Percentiles rank a stretch among this genome's conserved stretches.
phyloP scores from a whole-genome alignment of 1,139 yeast genomes.

The Protomyces arabidopsidicola region DNA sequence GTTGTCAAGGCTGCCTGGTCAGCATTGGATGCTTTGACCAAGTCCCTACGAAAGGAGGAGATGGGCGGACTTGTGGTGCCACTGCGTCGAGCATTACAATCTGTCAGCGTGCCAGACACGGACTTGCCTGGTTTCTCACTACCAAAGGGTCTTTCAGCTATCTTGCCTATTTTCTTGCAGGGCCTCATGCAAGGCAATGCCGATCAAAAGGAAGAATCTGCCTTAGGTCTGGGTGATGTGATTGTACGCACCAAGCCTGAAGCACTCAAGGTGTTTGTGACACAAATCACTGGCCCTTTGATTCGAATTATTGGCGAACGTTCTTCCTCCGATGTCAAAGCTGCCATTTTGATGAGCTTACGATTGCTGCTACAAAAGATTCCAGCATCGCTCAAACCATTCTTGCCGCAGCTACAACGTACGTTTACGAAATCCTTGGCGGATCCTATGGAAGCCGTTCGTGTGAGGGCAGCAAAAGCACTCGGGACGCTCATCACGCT shows the following conservation, averaged over 20 bases:
- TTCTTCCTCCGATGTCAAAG: slow-evolving; percentile 81
- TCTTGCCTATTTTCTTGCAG: slow-evolving; percentile 86
- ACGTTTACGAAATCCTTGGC: slow-evolving; percentile 89
- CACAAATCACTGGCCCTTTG: slow-evolving; percentile 92
- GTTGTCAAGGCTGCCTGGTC: slow-evolving; percentile 68
- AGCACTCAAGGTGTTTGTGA: slow-evolving; percentile 78
- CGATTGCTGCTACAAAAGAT: slow-evolving; percentile 72
- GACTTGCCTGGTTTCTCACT: slow-evolving; percentile 71
- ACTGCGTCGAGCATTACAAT: slow-evolving; percentile 63
- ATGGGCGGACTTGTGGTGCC: slow-evolving; percentile 75
- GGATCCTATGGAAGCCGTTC: slow-evolving; percentile 67
- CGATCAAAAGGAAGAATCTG: slow-evolving; percentile 79
- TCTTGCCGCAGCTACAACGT: slow-evolving; percentile 94
- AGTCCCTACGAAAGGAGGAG: slow-evolving; percentile 60
- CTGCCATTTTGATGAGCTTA: slow-evolving; percentile 82
- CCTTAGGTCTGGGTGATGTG: slow-evolving; percentile 82
- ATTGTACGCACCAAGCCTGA: slow-evolving; percentile 81
- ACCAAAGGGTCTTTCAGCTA: slow-evolving; percentile 83
- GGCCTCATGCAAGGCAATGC: slow-evolving; percentile 91
- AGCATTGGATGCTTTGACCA: slow-evolving; percentile 61
- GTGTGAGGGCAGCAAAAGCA: slow-evolving; percentile 82
- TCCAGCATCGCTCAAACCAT: slow-evolving; percentile 89
- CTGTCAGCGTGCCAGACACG: slow-evolving; percentile 60
- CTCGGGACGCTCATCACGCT: slow-evolving; percentile 79
- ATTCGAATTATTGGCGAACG: slow-evolving; percentile 98